Evolutionary conservation across 768 basidiomycete species (phyloP).

Genomic region (Russula compacta): DNA sequence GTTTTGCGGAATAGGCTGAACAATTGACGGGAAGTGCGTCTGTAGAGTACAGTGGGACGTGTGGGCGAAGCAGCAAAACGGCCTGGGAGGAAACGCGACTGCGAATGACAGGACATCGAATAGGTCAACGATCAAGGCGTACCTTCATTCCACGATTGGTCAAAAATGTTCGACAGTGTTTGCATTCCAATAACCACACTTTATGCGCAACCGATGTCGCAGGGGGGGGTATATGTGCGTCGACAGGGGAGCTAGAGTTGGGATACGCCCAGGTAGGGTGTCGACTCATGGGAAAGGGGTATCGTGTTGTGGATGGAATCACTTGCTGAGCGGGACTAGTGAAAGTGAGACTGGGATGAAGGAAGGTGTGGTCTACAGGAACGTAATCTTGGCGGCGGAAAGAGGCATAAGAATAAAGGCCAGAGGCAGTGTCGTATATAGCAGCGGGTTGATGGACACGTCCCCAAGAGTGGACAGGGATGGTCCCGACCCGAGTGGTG

Average conservation of each 20-base stretch:
- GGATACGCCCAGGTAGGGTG: constrained; percentile 3
- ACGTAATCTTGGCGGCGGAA: not conserved
- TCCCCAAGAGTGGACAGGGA: not conserved
- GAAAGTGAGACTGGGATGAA: not conserved
- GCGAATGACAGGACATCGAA: not conserved
- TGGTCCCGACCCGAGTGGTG: not conserved
- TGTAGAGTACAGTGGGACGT: constrained; percentile 74
- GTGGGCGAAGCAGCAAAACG: constrained; percentile 72
- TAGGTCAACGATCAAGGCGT: constrained; percentile 3
- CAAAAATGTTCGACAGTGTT: constrained; percentile 60
- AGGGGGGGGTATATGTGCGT: constrained; percentile 21
- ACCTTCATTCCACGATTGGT: constrained; percentile 86
- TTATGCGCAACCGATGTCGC: constrained; percentile 50
- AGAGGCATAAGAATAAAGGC: not conserved
- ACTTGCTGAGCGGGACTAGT: not conserved
- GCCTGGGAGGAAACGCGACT: constrained; percentile 39
- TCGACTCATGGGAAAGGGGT: constrained; percentile 3
- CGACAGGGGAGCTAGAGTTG: not conserved
- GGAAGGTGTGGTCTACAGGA: not conserved
- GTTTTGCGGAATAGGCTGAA: constrained; percentile 46
- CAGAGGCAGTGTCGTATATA: constrained; percentile 5
- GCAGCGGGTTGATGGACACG: constrained; percentile 6
- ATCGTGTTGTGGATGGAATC: not conserved
- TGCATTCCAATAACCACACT: constrained; percentile 78
- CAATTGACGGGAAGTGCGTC: constrained; percentile 75